These are phyloP conservation scores for Vitis hybrid DNA, from an alignment of 177 flowering plant genomes.

Conservation along the genomic window DNA sequence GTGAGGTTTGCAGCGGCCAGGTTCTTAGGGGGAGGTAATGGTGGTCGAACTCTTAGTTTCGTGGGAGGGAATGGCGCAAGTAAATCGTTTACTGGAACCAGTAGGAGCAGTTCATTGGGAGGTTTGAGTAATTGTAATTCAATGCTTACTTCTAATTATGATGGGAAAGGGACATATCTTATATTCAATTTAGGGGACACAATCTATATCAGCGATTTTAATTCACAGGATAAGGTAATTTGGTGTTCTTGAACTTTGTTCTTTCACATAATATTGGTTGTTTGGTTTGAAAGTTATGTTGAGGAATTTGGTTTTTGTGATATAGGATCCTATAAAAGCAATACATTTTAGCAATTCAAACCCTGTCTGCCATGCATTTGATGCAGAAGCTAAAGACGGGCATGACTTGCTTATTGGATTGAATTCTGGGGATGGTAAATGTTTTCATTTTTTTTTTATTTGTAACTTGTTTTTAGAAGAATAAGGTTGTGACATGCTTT, in stretches of 20 bases:
- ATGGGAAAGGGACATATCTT: conserved; percentile 91
- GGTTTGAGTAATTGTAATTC: conserved; percentile 38
- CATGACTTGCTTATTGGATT: conserved; percentile 95
- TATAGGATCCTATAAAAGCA: conserved; percentile 93
- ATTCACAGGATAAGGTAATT: conserved; percentile 93
- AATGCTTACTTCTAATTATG: conserved; percentile 59
- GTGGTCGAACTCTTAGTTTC: conserved; percentile 79
- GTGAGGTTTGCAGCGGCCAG: conserved; percentile 86
- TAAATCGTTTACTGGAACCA: conserved; percentile 50
- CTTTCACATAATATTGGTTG: background rate
- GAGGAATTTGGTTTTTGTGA: conserved; percentile 9
- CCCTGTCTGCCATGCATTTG: conserved; percentile 95
- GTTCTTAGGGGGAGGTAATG: conserved; percentile 79
- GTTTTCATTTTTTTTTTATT: background rate
- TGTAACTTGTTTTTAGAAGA: background rate
- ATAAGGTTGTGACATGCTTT: conserved; percentile 11
- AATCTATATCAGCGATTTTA: conserved; percentile 79
- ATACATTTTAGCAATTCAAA: conserved; percentile 88
- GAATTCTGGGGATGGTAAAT: conserved; percentile 89
- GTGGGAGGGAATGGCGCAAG: conserved; percentile 89
- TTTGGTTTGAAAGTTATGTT: conserved; percentile 1
- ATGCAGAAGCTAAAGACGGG: conserved; percentile 88
- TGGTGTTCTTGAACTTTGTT: background rate
- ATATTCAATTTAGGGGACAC: conserved; percentile 96
- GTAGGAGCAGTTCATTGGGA: conserved; percentile 63